phyloP scores from a whole-genome alignment of 257 asterid genomes.

The Solanum lycopersicoides region DNA sequence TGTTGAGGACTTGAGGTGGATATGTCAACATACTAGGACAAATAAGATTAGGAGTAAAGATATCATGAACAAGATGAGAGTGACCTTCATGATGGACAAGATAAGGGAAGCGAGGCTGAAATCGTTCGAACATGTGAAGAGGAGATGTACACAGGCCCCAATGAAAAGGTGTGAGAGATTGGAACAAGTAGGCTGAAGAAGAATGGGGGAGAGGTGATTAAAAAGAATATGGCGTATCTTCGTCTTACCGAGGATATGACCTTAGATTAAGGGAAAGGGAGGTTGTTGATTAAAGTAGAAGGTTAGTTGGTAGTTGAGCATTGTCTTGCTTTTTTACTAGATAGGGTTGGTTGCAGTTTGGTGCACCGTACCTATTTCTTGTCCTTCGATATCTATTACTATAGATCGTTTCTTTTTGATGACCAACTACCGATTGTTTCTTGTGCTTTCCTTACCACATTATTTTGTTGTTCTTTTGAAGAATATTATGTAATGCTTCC shows the following conservation, averaged over 20 bases:
- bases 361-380: not conserved
- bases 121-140: not conserved
- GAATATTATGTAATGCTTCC: not conserved
- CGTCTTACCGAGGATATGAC: too few relatives aligned
- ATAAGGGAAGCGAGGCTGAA: not conserved
- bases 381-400: not conserved
- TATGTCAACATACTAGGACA: not conserved
- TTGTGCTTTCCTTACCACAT: not conserved
- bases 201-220: not conserved
- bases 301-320: not conserved
- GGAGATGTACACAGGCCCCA: not conserved
- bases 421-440: too few relatives aligned
- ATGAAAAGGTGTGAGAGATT: not conserved
- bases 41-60: not conserved
- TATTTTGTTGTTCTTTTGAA: not conserved
- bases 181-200: not conserved
- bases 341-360: not conserved
- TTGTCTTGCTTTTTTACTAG: not conserved
- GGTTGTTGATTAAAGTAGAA: not conserved
- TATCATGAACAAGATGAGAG: not conserved
- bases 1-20: not conserved
- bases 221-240: not conserved
- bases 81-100: not conserved
- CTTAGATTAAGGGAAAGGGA: not conserved
- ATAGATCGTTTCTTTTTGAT: not conserved